phyloP scores from a whole-genome alignment of 2,329 filamentous ascomycete species.

The Trichoderma pleuroti region DNA sequence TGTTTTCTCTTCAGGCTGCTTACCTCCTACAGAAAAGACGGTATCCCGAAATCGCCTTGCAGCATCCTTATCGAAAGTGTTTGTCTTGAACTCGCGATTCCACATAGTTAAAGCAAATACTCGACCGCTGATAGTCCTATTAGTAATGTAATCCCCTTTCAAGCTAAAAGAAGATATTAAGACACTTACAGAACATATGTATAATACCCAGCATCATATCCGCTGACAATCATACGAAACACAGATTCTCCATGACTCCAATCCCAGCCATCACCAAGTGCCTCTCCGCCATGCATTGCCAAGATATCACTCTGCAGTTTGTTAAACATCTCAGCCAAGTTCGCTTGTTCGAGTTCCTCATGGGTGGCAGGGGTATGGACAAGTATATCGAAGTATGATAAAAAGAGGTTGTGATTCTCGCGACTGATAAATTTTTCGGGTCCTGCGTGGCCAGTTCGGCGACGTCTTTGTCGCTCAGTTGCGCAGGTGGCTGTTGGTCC shows the following conservation, averaged over 20 bases:
- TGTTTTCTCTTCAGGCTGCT: background rate
- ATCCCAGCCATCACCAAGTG: background rate
- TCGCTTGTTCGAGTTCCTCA: background rate
- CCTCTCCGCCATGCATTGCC: background rate
- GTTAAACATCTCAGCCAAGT: background rate
- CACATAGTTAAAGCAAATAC: background rate
- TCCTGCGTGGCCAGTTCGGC: background rate
- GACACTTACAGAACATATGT: background rate
- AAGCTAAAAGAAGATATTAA: background rate
- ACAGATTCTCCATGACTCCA: background rate
- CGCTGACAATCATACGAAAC: background rate
- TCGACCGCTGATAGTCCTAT: background rate
- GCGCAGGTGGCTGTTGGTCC: background rate
- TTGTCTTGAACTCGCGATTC: background rate
- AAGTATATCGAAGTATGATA: background rate
- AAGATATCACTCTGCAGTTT: background rate
- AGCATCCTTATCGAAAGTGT: background rate
- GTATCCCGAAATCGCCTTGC: background rate
- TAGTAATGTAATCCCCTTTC: background rate
- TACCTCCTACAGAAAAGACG: background rate
- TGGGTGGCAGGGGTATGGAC: background rate
- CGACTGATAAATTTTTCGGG: background rate
- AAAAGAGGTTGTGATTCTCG: background rate
- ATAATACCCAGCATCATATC: background rate
- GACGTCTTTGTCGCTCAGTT: background rate